These are phyloP conservation scores for Acephala macrosclerotiorum DNA, from an alignment of 2,329 filamentous ascomycete genomes.

Conservation along the genomic window DNA sequence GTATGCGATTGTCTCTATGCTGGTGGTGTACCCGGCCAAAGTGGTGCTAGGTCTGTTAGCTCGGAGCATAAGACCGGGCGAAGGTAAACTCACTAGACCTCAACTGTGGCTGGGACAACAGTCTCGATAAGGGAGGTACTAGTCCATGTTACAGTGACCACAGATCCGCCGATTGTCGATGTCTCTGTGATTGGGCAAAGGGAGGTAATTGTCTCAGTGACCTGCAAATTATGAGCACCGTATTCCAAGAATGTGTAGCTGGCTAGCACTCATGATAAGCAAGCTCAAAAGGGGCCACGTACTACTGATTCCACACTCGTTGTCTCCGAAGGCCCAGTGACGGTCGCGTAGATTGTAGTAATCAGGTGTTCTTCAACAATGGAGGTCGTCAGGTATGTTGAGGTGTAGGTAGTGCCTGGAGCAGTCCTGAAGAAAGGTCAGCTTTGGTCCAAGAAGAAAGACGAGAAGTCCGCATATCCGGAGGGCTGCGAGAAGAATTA, in stretches of 20 bases:
- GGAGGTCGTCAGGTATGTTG: constrained; percentile 54
- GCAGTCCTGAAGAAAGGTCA: constrained; percentile 38
- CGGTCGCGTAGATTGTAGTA: constrained; percentile 24
- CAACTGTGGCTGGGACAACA: constrained; percentile 25
- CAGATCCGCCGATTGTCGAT: constrained; percentile 51
- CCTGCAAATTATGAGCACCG: neutral
- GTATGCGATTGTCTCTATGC: constrained; percentile 43
- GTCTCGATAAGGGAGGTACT: constrained; percentile 37
- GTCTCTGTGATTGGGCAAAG: constrained; percentile 51
- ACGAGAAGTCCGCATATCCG: neutral
- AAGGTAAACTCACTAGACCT: constrained; percentile 25
- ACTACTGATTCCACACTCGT: neutral
- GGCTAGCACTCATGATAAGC: neutral
- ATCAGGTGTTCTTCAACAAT: constrained; percentile 34
- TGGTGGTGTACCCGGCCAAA: constrained; percentile 22
- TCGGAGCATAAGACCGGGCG: neutral
- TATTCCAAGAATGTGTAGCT: neutral
- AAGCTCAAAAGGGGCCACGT: constrained; percentile 20
- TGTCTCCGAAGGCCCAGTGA: constrained; percentile 4
- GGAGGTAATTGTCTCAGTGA: constrained; percentile 45
- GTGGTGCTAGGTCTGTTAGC: constrained; percentile 13
- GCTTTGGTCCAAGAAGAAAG: constrained; percentile 5
- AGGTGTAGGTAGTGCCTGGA: constrained; percentile 48
- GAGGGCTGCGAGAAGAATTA: no score
- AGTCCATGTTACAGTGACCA: constrained; percentile 41